Conservation (phyloP, 2,329 filamentous ascomycete genomes). For the Curvularia hawaiiensis region DNA sequence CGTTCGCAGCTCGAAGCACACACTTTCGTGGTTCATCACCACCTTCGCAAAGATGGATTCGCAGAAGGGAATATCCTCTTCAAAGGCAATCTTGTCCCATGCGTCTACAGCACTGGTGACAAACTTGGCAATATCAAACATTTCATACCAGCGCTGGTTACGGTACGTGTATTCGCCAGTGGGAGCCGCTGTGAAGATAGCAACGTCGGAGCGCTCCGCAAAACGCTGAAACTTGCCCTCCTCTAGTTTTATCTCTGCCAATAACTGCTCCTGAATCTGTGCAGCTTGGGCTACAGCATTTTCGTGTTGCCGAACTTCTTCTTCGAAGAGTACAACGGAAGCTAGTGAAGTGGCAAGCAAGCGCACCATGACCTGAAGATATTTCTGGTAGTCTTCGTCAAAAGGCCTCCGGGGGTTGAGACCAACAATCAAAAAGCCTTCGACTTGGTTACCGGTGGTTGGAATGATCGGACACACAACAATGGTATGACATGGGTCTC, state of each 20-base stretch:
- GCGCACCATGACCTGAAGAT: slow-evolving; percentile 44
- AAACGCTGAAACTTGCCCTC: slow-evolving; percentile 47
- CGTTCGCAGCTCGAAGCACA: slow-evolving; percentile 48
- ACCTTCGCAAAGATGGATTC: slow-evolving; percentile 38
- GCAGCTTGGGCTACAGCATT: slow-evolving; percentile 40
- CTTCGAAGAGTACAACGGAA: slow-evolving; percentile 48
- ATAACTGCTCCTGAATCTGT: slow-evolving; percentile 41
- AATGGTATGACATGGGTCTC: slow-evolving; percentile 41
- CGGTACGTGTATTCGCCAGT: slow-evolving; percentile 46
- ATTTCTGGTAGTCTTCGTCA: slow-evolving; percentile 48
- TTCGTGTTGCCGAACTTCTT: slow-evolving; percentile 45
- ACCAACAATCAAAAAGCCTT: slow-evolving; percentile 49
- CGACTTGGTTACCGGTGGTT: slow-evolving; percentile 40
- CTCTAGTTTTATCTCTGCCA: slow-evolving; percentile 43
- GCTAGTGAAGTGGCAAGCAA: slow-evolving; percentile 48
- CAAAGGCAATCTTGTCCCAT: slow-evolving; percentile 32
- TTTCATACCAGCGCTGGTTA: slow-evolving; percentile 49
- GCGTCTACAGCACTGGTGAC: slow-evolving; percentile 23
- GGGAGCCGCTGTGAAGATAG: slow-evolving; percentile 48
- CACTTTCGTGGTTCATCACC: slow-evolving; percentile 36
- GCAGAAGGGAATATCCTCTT: slow-evolving; percentile 45
- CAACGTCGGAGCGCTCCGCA: slow-evolving; percentile 47
- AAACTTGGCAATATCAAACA: slow-evolving; percentile 32
- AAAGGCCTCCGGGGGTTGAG: slow-evolving; percentile 47
- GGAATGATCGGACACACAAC: slow-evolving; percentile 47